Conservation (phyloP, 208 protist species). For the Wallacemonas rigidus region DNA sequence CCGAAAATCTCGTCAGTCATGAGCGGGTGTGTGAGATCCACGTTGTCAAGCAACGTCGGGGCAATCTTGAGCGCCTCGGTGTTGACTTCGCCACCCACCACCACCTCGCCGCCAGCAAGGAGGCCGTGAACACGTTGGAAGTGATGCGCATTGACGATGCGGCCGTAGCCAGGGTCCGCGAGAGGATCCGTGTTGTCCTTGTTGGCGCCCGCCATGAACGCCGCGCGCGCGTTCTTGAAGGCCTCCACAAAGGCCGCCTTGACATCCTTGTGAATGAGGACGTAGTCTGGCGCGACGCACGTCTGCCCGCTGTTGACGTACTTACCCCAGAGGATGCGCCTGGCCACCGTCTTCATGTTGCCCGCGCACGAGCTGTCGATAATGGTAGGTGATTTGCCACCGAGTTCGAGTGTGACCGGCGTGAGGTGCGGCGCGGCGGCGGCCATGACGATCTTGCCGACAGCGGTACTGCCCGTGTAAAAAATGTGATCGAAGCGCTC, state of each 20-base stretch:
- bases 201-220: slow-evolving; percentile 21
- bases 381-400: slow-evolving; percentile 93
- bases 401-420: slow-evolving; percentile 93
- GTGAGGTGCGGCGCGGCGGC: slow-evolving; percentile 88
- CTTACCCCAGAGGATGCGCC: slow-evolving; percentile 75
- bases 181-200: background rate
- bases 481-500: slow-evolving; percentile 92
- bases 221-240: slow-evolving; percentile 25
- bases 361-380: slow-evolving; percentile 55
- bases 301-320: slow-evolving; percentile 86
- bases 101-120: slow-evolving; percentile 54
- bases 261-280: slow-evolving; percentile 66
- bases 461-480: slow-evolving; percentile 82
- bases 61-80: slow-evolving; percentile 55
- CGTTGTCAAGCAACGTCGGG: slow-evolving; percentile 82
- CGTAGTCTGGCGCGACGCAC: slow-evolving; percentile 92
- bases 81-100: slow-evolving; percentile 77
- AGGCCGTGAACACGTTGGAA: slow-evolving; percentile 46
- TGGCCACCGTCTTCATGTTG: slow-evolving; percentile 59
- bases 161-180: slow-evolving; percentile 28
- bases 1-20: slow-evolving; percentile 95
- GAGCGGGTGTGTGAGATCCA: slow-evolving; percentile 34
- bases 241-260: slow-evolving; percentile 50
- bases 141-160: slow-evolving; percentile 52
- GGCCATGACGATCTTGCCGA: slow-evolving; percentile 79